Evolutionary conservation across 805 yeast species (phyloP).

Genomic region (Ogataea salicorniae): DNA sequence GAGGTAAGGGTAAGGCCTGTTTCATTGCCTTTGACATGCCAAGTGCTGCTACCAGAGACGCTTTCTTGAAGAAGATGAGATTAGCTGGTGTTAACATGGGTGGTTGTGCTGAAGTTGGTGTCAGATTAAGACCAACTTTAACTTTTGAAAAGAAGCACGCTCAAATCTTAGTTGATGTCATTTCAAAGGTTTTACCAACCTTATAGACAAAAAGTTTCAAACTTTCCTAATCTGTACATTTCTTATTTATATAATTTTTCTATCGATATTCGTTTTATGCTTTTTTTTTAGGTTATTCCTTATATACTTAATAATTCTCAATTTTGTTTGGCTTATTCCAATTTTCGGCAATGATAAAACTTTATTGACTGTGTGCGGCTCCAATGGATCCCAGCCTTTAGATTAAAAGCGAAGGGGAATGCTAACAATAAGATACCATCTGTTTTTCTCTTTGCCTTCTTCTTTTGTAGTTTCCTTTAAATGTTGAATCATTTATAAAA

Average conservation of each 20-base stretch:
- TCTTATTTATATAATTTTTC: neutral
- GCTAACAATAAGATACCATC: neutral
- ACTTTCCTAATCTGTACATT: too few relatives aligned
- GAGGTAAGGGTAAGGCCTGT: slow-evolving; percentile 74
- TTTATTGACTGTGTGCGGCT: neutral
- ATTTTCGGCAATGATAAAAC: neutral
- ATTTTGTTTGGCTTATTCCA: neutral
- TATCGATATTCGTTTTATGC: neutral
- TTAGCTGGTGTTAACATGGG: slow-evolving; percentile 71
- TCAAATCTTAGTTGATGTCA: slow-evolving; percentile 49
- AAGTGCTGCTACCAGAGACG: slow-evolving; percentile 50
- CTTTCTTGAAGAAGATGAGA: slow-evolving; percentile 56
- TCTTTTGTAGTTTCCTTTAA: neutral
- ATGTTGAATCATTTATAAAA: neutral
- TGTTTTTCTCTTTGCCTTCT: neutral
- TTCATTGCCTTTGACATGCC: slow-evolving; percentile 78
- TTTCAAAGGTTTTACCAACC: slow-evolving; percentile 33
- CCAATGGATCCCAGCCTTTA: too few relatives aligned
- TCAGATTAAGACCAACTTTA: slow-evolving; percentile 77
- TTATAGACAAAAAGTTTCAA: slow-evolving; percentile 10
- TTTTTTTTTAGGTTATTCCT: neutral
- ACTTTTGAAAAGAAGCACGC: slow-evolving; percentile 79
- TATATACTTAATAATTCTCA: neutral
- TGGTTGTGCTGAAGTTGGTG: slow-evolving; percentile 75
- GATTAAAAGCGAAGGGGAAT: neutral